phyloP scores from a whole-genome alignment of 164 flowering plant genomes.

The Dillenia suffruticosa region DNA sequence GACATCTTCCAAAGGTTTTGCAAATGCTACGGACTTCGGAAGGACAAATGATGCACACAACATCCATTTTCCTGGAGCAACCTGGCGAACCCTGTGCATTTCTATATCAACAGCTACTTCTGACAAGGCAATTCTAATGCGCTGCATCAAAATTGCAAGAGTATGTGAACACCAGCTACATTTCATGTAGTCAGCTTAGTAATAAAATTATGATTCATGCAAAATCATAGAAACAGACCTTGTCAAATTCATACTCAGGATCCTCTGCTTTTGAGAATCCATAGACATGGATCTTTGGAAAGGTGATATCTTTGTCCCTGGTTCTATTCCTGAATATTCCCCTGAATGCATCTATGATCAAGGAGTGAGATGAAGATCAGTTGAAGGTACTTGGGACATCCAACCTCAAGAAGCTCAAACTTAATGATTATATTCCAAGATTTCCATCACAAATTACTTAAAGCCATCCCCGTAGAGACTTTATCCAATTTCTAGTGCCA shows the following conservation, averaged over 20 bases:
- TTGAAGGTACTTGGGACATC: no score
- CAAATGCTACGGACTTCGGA: slow-evolving; percentile 63
- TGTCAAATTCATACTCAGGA: slow-evolving; percentile 85
- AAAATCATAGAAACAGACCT: slow-evolving; percentile 35
- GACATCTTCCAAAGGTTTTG: slow-evolving; percentile 8
- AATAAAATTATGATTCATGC: not conserved
- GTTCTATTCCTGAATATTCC: slow-evolving; percentile 48
- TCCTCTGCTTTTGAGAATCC: slow-evolving; percentile 92
- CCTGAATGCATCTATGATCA: slow-evolving; percentile 64
- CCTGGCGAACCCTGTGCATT: slow-evolving; percentile 79
- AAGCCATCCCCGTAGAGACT: no score
- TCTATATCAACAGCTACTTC: slow-evolving; percentile 67
- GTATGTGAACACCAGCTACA: no score
- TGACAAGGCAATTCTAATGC: slow-evolving; percentile 61
- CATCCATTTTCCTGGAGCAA: slow-evolving; percentile 98
- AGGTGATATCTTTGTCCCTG: slow-evolving; percentile 17
- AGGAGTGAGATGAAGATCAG: not conserved
- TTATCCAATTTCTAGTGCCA: no score
- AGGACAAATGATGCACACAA: slow-evolving; percentile 83
- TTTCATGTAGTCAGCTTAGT: no score
- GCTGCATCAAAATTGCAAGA: slow-evolving; percentile 31
- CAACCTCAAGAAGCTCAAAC: no score
- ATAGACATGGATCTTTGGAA: slow-evolving; percentile 85
- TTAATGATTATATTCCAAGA: no score
- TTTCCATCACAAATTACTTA: no score